A percentile compares a stretch with the other conserved stretches of the same genome.
phyloP scores from a whole-genome alignment of 2,329 filamentous ascomycete species.

The Sclerotinia minor region DNA sequence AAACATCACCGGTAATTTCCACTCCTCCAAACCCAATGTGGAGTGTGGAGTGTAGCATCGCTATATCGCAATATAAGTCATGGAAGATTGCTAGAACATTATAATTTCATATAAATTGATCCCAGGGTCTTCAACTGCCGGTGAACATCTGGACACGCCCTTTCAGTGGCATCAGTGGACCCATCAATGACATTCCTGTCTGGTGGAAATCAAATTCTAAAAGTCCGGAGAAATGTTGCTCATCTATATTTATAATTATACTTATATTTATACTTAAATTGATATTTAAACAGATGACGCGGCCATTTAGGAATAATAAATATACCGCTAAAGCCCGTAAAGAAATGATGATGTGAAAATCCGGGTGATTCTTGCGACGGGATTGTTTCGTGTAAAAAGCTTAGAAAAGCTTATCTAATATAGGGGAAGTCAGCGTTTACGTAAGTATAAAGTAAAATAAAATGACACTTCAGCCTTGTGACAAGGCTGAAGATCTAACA shows the following conservation, averaged over 20 bases:
- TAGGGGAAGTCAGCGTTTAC: neutral
- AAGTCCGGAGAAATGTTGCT: neutral
- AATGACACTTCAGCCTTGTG: conserved; percentile 3
- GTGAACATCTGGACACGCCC: neutral
- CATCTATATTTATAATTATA: neutral
- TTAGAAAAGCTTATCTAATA: conserved; percentile 3
- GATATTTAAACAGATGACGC: neutral
- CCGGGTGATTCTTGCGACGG: too few relatives aligned
- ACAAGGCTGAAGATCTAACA: neutral
- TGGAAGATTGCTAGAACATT: neutral
- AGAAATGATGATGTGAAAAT: too few relatives aligned
- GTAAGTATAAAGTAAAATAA: neutral
- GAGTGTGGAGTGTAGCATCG: neutral
- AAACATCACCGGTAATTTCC: neutral
- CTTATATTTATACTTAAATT: too few relatives aligned
- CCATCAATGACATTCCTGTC: neutral
- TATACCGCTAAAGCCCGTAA: neutral
- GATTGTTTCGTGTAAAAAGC: too few relatives aligned
- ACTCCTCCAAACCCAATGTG: neutral
- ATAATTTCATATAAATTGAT: conserved; percentile 6
- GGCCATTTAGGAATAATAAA: neutral
- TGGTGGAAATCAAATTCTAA: neutral
- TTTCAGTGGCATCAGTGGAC: neutral
- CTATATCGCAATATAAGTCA: neutral
- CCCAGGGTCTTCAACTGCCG: neutral